Base-by-base conservation (phyloP, 176 grass and related monocot species). In the Carex pumila region DNA sequence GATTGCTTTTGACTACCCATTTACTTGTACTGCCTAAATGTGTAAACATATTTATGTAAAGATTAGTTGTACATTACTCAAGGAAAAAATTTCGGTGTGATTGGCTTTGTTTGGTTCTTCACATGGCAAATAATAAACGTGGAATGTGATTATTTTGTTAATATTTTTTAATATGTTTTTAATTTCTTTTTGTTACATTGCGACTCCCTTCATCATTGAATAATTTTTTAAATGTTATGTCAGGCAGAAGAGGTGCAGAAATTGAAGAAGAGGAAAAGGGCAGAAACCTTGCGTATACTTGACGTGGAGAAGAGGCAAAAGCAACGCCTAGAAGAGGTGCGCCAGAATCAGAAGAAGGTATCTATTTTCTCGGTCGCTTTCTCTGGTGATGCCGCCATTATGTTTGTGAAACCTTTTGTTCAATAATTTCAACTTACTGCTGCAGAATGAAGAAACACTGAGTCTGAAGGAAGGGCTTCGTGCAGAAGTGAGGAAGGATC, bases 231-330 rank as follows among this genome's bases (percentile, higher is more conserved):
- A 34, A 29, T 81, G 59, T 15, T 36, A 43, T 83, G 89, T 61
- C 53, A 99, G 97, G 83, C 93, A 34, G 97, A 99, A 88, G 93
- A 99, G 87, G 93, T 72, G 67, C 87, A 94, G 73, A 92, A 80
- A 47, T 59, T 99, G 73, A 85, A 87, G n/a, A 99, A 89, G 93
- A 93, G 86, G 86, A 93, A 84, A 75, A 95, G 89, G 45, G 93
- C 97, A 60, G 88, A 94, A 86, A 85, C 79, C 71, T 68, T 85
- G 68, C 89, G 96, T 57, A 14, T 92, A 76, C 71, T 93, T 9
- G 88, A 95, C 80, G 92, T 99, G 91, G 87, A 92, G 87, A 99
- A 85, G 85, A 94, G 93, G 80, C 97, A 99, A 81, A 99, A 99
- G 77, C 97, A 95, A 90, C 89, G 97, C 61, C 13, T 99, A 39